A percentile compares a stretch with the other conserved stretches of the same genome.
These are phyloP conservation scores for Patellifolia procumbens DNA, from an alignment of 179 eudicot species.

Conservation along the genomic window DNA sequence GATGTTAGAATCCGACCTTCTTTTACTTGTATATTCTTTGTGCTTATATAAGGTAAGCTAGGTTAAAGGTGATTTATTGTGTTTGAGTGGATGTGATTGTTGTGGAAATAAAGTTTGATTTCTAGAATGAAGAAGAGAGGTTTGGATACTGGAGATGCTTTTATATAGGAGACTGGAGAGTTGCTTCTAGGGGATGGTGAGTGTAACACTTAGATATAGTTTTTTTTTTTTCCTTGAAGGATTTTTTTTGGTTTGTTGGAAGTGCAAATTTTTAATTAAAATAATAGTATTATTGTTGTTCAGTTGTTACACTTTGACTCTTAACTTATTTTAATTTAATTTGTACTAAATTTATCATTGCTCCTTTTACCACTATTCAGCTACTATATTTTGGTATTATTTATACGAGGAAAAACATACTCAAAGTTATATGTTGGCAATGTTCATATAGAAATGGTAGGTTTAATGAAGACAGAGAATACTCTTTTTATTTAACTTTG, in stretches of 20 bases:
- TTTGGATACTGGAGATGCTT: not conserved
- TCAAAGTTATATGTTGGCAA: too few relatives aligned
- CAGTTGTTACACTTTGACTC: too few relatives aligned
- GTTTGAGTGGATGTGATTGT: not conserved
- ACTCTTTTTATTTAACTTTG: too few relatives aligned
- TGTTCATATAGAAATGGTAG: too few relatives aligned
- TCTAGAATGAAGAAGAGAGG: constrained; percentile 14
- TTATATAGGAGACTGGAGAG: constrained; percentile 1
- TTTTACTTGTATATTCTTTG: not conserved
- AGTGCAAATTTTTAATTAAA: not conserved
- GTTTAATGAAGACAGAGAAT: too few relatives aligned
- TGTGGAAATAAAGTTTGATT: not conserved
- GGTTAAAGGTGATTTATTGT: not conserved
- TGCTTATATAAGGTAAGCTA: not conserved
- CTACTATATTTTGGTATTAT: too few relatives aligned
- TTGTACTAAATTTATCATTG: too few relatives aligned
- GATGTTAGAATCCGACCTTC: too few relatives aligned
- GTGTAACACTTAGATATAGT: not conserved
- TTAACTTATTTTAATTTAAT: too few relatives aligned
- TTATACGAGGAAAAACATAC: too few relatives aligned
- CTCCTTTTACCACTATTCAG: too few relatives aligned
- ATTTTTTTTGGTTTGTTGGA: not conserved
- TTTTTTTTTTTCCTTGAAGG: too few relatives aligned
- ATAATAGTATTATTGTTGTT: not conserved
- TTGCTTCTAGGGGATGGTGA: constrained; percentile 9